Evolutionary conservation across 352 stramenopile species (phyloP), one percentile per base, ranked within the genome.

Genomic region (Phytophthora pluvialis): DNA sequence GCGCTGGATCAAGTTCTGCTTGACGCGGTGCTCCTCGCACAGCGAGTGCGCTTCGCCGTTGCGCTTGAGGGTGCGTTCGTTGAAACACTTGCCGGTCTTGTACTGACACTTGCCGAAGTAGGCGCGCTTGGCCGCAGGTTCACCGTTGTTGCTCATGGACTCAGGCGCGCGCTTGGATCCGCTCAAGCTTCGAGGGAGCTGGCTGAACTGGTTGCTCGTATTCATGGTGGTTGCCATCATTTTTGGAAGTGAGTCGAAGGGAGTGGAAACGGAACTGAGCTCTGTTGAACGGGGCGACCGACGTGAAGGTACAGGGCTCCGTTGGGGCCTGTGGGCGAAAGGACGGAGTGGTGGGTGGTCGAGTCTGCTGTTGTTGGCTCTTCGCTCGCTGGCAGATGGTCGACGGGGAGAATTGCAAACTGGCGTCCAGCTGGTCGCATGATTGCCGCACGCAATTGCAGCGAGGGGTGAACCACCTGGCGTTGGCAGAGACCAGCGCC

Each of bases 81-180:
- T 95, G 59, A 90, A 91, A 69, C 87, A 95, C 64, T 95, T 95
- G 71, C 87, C 83, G 26, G 87, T 93, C 64, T 95, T 93, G 80
- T 95, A 95, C 70, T 92, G 80, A 62, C 85, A 95, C 64, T 93
- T 95, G 67, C 84, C 84, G 26, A 80, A 80, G 71, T 90, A 91
- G 40, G 67, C 47, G 0, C 81, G 77, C 39, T 64, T 68, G 12
- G 42, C 15, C 0, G 46, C 12, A 8, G 60, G 38, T 25, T 70
- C 63, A 15, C 29, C 57, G 25, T 36, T 58, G 31, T 45, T 46
- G 26, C n/a, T 48, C 12, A 59, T 16, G 9, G 33, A 25, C n/a
- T 73, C 59, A 40, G 40, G 48, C 25, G 63, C 40, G 29, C 66
- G 66, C 60, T 74, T 74, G 25, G 16, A 49, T 25, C 45, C 51